Base-by-base conservation (phyloP, 1,284 basidiomycete genomes). In the Albatrellus sp. region DNA sequence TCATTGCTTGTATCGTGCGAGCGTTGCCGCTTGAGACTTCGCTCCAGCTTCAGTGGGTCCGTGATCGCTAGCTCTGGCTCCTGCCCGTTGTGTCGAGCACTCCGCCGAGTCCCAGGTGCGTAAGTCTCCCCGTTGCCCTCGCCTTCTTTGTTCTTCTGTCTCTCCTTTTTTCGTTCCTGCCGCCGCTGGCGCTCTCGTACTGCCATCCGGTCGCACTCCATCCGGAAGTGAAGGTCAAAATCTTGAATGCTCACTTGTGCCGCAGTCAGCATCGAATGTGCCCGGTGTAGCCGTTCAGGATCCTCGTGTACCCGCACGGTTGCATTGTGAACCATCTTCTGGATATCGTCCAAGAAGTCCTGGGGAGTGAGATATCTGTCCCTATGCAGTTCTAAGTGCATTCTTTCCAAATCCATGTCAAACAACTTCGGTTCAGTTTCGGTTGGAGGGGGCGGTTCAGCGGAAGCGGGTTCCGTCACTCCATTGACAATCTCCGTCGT, bases 131-230 rank as follows among this genome's bases (percentile, higher is more conserved):
- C 59, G 13, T 54, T 57, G 28, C 62, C 63, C 36, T 66, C 69
- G 38, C 64, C 67, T 20, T 59, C 63, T 46, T 65, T 67, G 43
- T 66, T 71, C 50, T 69, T 72, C 49, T 69, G 73, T 52, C 63
- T 73, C 44, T 65, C 69, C 55, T 72, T 75, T 54, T 67, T 69
- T 46, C 67, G 64, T 48, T 78, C 79, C 16, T 75, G 73, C 55
- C 80, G 64, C 49, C 89, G 66, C 60, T 81, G 77, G 48, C 74
- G 64, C 63, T 93, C 86, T 30, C 94, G 70, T 40, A 65, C 73
- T 8, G 87, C 85, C 86, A 94, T 94, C 46, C 86, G 72, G 60
- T 87, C 83, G 60, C 93, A 98, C 59, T 97, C 93, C 28, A 81
- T 56, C 36, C 71, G 69, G 61, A 97, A 88, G 40, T 77, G 72